Conservation (phyloP, 1,284 basidiomycete species). For the Boletus sp. region DNA sequence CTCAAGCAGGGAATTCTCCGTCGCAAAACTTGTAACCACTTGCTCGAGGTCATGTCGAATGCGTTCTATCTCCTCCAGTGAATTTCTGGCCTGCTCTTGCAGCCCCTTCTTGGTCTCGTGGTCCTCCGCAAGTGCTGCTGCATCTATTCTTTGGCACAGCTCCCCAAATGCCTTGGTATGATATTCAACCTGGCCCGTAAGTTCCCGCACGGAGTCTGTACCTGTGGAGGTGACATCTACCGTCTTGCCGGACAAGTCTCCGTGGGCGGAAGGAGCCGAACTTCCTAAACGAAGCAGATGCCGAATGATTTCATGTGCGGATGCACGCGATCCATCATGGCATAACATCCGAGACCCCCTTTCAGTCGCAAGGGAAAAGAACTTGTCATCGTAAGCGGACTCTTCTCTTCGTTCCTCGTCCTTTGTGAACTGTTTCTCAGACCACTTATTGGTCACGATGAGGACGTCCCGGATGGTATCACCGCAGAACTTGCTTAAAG, state of each 20-base stretch:
- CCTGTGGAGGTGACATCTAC: conserved; percentile 39
- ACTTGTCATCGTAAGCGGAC: conserved; percentile 36
- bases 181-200: conserved; percentile 34
- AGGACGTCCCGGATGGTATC: conserved; percentile 49
- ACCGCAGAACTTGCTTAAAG: conserved; percentile 53
- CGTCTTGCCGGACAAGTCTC: conserved; percentile 36
- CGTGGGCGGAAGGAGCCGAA: conserved; percentile 34
- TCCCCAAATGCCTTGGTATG: conserved; percentile 36
- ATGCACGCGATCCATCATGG: conserved; percentile 38
- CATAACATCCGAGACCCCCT: conserved; percentile 43
- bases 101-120: conserved; percentile 34
- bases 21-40: conserved; percentile 32
- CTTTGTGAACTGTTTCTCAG: conserved; percentile 31
- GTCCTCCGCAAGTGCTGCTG: conserved; percentile 35
- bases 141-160: conserved; percentile 38
- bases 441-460: conserved; percentile 50
- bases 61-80: conserved; percentile 29
- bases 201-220: conserved; percentile 34
- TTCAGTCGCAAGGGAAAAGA: conserved; percentile 41
- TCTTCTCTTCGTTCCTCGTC: conserved; percentile 35
- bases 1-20: conserved; percentile 35
- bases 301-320: conserved; percentile 39
- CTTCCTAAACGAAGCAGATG: conserved; percentile 35
- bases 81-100: conserved; percentile 36
- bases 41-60: conserved; percentile 33